Percentiles rank a stretch among this genome's conserved stretches.
Evolutionary conservation across 371 early-diverging fungal species (phyloP).

Genomic region (Dichotomocladium elegans): DNA sequence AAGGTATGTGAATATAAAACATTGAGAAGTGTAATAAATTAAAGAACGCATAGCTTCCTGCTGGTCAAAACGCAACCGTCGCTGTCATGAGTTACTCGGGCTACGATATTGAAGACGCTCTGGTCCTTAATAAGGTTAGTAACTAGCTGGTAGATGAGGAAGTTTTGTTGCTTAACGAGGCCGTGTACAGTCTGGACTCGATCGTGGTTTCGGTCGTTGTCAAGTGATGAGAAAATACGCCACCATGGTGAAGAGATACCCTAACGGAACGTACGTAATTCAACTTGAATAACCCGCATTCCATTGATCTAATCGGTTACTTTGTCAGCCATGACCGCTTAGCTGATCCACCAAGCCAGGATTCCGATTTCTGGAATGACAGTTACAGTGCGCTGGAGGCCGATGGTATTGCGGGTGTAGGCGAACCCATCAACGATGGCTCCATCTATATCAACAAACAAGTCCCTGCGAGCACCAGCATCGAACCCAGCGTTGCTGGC

Average conservation of each 20-base stretch:
- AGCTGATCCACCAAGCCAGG: conserved; percentile 65
- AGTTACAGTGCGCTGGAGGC: conserved; percentile 71
- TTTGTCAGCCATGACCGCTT: conserved; percentile 75
- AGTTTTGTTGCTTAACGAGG: background rate
- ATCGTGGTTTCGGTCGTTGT: conserved; percentile 99
- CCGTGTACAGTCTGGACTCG: conserved; percentile 73
- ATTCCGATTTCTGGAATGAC: conserved; percentile 41
- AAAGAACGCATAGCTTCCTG: conserved; percentile 65
- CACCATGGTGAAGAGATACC: conserved; percentile 75
- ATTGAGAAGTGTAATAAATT: background rate
- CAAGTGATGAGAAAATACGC: conserved; percentile 93
- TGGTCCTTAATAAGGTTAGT: conserved; percentile 92
- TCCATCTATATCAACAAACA: conserved; percentile 87
- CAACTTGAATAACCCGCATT: background rate
- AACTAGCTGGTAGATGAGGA: background rate
- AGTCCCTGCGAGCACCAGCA: conserved; percentile 70
- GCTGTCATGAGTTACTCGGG: conserved; percentile 99
- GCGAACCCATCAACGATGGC: conserved; percentile 73
- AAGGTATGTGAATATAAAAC: no score
- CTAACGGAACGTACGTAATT: conserved; percentile 68
- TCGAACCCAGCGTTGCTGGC: conserved; percentile 53
- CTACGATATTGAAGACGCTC: conserved; percentile 99
- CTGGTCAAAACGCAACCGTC: conserved; percentile 99
- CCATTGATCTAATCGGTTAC: background rate
- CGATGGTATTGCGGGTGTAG: conserved; percentile 91